A percentile compares a stretch with the other conserved stretches of the same genome.
Evolutionary conservation across 2,329 filamentous ascomycete genomes (phyloP).

Genomic region (Thelonectria olida): DNA sequence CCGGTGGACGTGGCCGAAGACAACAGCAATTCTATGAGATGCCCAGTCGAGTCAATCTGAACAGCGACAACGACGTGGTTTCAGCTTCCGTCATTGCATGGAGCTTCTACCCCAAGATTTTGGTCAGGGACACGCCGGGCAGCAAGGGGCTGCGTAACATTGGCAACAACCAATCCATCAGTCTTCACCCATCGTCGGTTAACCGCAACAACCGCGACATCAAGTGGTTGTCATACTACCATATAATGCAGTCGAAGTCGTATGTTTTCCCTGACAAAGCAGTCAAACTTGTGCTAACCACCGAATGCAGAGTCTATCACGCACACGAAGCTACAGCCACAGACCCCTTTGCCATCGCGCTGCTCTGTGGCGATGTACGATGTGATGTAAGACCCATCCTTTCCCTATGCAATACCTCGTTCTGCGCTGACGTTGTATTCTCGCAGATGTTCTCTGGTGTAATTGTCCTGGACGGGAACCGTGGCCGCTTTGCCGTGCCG

Average conservation of each 20-base stretch:
- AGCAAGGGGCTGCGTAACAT: slow-evolving; percentile 88
- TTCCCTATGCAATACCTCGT: background rate
- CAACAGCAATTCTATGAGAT: slow-evolving; percentile 84
- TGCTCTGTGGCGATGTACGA: slow-evolving; percentile 89
- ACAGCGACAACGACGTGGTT: slow-evolving; percentile 83
- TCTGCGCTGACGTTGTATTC: background rate
- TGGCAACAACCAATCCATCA: slow-evolving; percentile 90
- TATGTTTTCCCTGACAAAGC: slow-evolving; percentile 49
- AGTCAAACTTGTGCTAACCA: slow-evolving; percentile 16
- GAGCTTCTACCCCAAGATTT: slow-evolving; percentile 94
- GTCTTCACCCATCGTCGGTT: slow-evolving; percentile 86
- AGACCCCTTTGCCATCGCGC: slow-evolving; percentile 82
- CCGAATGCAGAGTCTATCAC: slow-evolving; percentile 74
- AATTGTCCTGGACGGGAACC: slow-evolving; percentile 86
- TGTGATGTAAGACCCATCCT: slow-evolving; percentile 70
- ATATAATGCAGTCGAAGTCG: slow-evolving; percentile 94
- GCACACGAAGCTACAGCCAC: slow-evolving; percentile 88
- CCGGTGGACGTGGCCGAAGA: slow-evolving; percentile 59
- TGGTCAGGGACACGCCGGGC: slow-evolving; percentile 76
- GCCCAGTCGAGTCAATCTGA: slow-evolving; percentile 76
- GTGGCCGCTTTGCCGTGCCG: slow-evolving; percentile 81
- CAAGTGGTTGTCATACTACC: slow-evolving; percentile 92
- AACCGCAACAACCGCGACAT: slow-evolving; percentile 77
- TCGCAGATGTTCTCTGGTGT: slow-evolving; percentile 84
- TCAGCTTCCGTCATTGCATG: slow-evolving; percentile 86